Evolutionary conservation across 139 green algal species (phyloP).

Genomic region (Auxenochlorella pyrenoidosa): DNA sequence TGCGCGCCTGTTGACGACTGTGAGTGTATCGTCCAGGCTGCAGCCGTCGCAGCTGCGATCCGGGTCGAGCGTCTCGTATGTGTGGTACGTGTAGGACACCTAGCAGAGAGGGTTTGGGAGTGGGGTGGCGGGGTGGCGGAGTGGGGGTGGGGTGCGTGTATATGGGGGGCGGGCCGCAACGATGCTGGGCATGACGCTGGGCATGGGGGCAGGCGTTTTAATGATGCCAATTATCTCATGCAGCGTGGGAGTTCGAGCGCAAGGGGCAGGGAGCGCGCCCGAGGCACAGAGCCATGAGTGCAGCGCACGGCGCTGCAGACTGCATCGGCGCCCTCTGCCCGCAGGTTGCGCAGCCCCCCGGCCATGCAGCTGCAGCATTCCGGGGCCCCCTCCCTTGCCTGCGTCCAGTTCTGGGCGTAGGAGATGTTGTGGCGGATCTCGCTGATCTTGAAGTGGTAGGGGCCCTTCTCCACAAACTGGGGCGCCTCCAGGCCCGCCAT

Average conservation of each 20-base stretch:
- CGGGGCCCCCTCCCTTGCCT: background rate
- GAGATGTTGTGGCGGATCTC: conserved; percentile 48
- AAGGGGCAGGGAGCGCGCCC: too few relatives aligned
- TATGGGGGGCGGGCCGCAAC: too few relatives aligned
- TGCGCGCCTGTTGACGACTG: conserved; percentile 35
- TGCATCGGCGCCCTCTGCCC: background rate
- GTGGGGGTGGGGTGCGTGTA: background rate
- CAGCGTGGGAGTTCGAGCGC: too few relatives aligned
- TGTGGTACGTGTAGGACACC: conserved; percentile 36
- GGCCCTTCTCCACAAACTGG: conserved; percentile 45
- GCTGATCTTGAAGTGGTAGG: conserved; percentile 40
- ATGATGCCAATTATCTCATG: too few relatives aligned
- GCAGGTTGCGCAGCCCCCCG: background rate
- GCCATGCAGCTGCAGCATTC: background rate
- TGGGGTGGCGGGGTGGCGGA: background rate
- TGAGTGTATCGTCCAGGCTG: conserved; percentile 36
- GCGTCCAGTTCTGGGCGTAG: conserved; percentile 39
- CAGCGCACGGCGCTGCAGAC: too few relatives aligned
- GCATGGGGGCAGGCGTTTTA: too few relatives aligned
- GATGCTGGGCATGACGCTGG: too few relatives aligned
- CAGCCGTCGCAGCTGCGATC: conserved; percentile 37
- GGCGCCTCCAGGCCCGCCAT: conserved; percentile 39
- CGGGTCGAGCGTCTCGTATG: conserved; percentile 21
- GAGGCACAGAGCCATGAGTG: too few relatives aligned
- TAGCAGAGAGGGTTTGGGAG: background rate